Base-by-base conservation (phyloP, 345 rosid species). In the Salix brachista region DNA sequence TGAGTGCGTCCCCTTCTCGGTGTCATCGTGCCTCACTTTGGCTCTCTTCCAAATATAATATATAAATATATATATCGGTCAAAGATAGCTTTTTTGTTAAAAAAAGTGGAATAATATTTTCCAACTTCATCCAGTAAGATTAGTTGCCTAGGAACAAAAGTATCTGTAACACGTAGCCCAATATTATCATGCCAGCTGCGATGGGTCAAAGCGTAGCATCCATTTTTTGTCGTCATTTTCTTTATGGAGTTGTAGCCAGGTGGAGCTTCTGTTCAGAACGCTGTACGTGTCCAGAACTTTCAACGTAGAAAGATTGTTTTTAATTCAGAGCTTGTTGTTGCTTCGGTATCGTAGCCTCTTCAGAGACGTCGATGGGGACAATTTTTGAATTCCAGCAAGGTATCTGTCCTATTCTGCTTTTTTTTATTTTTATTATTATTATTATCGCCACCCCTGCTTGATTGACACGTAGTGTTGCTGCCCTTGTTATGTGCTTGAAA, bases 341-440 rank as follows among this genome's bases (percentile, higher is more conserved):
- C 46, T 39, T 46, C 9, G 42, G 36, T 71, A 36, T 73, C 82
- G 77, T 81, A 74, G 58, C 83, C 34, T 2, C 9, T 23, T 17
- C 23, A 69, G 83, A 79, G 84, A 81, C 77, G 76, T 48, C 54
- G 34, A 74, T 74, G 83, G 82, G 83, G 87, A 60, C 84, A 76
- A 9, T 30, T 14, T 61, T 72, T 58, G 8, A 78, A 71, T 66
- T 10, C 8, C 64, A 58, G 26, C 5, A 30, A 75, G 37, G 44
- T 54, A 65, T 62, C 50, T 83, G 71, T 67, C 82, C 69, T 36
- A 0, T 75, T 74, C 61, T 71, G 77, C 79, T 61, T 30, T 4
- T 30, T 30, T 0, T 30, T 30, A 2, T 2, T 75, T 83, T 78
- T 19, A 17, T n/a, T 36, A 60, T 34, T 34, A 34, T 5, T 34